These are phyloP conservation scores for Wallacemonas sp. DNA, from an alignment of 208 protist genomes.

Conservation along the genomic window DNA sequence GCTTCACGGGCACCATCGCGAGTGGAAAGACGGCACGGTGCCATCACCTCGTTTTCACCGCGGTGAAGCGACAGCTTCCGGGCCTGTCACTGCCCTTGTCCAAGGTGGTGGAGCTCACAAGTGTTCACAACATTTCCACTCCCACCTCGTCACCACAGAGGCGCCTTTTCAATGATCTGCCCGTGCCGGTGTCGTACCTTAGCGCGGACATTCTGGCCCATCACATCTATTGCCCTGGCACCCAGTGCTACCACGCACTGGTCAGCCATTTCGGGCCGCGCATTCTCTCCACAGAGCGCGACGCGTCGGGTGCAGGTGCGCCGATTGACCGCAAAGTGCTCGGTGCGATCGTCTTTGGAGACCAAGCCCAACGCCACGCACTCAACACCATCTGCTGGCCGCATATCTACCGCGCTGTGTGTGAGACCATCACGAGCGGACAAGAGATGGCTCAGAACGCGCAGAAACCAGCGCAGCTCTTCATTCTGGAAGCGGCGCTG, in stretches of 20 bases:
- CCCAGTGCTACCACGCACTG: constrained; percentile 58
- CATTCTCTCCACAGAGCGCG: constrained; percentile 26
- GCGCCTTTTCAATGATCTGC: not conserved
- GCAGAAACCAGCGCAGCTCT: constrained; percentile 22
- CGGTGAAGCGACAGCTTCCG: constrained; percentile 9
- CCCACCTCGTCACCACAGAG: not conserved
- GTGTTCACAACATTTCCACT: not conserved
- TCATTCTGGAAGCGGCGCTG: constrained; percentile 74
- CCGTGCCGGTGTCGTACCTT: constrained; percentile 38
- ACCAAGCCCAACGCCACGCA: constrained; percentile 32
- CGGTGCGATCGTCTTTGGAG: constrained; percentile 49
- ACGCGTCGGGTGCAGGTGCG: not conserved
- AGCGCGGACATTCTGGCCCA: constrained; percentile 73
- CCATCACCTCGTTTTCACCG: constrained; percentile 40
- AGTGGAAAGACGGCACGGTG: constrained; percentile 76
- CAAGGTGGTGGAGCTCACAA: not conserved
- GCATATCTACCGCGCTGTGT: constrained; percentile 53
- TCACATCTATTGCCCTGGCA: constrained; percentile 66
- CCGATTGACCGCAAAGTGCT: constrained; percentile 55
- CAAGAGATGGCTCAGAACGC: not conserved
- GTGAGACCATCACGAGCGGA: constrained; percentile 17
- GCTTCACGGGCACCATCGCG: constrained; percentile 80
- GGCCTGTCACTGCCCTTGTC: not conserved
- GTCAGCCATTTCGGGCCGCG: constrained; percentile 48
- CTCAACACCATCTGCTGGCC: constrained; percentile 78